Conservation (phyloP, 805 yeast species). For the Scheffersomyces ergatensis region DNA sequence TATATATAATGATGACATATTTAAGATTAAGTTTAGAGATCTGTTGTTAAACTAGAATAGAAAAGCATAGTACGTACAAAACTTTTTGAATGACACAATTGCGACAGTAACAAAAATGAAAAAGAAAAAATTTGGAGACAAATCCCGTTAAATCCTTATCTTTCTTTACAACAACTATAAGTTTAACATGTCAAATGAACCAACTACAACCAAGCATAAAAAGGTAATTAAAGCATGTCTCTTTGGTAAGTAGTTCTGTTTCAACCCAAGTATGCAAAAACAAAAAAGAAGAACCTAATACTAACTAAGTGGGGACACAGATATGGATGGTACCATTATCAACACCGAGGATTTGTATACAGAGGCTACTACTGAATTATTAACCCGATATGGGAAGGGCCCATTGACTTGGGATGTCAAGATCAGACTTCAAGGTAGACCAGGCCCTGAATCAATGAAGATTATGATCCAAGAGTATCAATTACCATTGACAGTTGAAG, state of each 20-base stretch:
- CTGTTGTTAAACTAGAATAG: too few relatives aligned
- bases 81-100: too few relatives aligned
- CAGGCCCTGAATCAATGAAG: constrained; percentile 73
- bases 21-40: too few relatives aligned
- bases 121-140: too few relatives aligned
- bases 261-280: too few relatives aligned
- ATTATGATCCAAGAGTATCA: constrained; percentile 66
- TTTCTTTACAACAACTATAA: too few relatives aligned
- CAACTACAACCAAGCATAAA: not conserved
- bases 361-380: constrained; percentile 62
- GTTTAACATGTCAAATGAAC: not conserved
- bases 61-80: too few relatives aligned
- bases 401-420: constrained; percentile 90
- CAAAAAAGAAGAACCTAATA: too few relatives aligned
- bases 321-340: constrained; percentile 93
- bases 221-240: constrained; percentile 61
- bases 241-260: constrained; percentile 58
- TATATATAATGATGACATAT: too few relatives aligned
- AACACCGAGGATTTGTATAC: constrained; percentile 94
- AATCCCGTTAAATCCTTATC: too few relatives aligned
- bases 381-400: constrained; percentile 70
- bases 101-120: too few relatives aligned
- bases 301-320: constrained; percentile 37
- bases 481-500: constrained; percentile 64
- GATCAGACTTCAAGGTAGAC: constrained; percentile 83